A percentile compares a stretch with the other conserved stretches of the same genome.
Evolutionary conservation across 2,329 filamentous ascomycete species (phyloP).

Genomic region (Neofusicoccum cordaticola): DNA sequence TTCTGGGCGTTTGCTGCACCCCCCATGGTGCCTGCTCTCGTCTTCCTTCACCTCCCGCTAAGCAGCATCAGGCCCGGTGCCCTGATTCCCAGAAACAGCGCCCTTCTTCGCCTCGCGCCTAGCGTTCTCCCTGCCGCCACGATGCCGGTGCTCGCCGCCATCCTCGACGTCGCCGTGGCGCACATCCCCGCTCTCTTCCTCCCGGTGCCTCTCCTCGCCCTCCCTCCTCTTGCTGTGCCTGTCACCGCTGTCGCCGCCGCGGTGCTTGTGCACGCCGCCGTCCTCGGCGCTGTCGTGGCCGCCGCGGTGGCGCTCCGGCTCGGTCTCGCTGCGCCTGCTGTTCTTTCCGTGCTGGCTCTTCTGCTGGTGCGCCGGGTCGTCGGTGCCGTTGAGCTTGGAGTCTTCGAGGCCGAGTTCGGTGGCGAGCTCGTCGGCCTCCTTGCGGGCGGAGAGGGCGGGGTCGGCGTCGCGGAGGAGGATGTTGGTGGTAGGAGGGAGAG

Average conservation of each 20-base stretch:
- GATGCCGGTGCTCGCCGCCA: too few relatives aligned
- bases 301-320: not conserved
- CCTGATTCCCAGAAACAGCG: too few relatives aligned
- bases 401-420: not conserved
- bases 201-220: too few relatives aligned
- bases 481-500: not conserved
- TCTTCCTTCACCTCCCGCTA: too few relatives aligned
- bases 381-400: not conserved
- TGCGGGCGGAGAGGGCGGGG: not conserved
- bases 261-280: not conserved
- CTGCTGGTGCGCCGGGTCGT: not conserved
- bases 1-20: too few relatives aligned
- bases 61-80: too few relatives aligned
- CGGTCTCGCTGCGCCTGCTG: not conserved
- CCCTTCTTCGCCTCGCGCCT: too few relatives aligned
- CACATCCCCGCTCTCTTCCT: too few relatives aligned
- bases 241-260: not conserved
- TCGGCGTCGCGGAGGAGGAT: not conserved
- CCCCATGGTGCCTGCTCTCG: too few relatives aligned
- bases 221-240: not conserved
- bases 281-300: not conserved
- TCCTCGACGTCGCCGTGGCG: too few relatives aligned
- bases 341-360: too few relatives aligned
- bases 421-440: not conserved
- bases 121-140: too few relatives aligned